Evolutionary conservation across 139 green algal species (phyloP), one percentile per base, ranked within the genome.

Genomic region (Micractinium sp.): DNA sequence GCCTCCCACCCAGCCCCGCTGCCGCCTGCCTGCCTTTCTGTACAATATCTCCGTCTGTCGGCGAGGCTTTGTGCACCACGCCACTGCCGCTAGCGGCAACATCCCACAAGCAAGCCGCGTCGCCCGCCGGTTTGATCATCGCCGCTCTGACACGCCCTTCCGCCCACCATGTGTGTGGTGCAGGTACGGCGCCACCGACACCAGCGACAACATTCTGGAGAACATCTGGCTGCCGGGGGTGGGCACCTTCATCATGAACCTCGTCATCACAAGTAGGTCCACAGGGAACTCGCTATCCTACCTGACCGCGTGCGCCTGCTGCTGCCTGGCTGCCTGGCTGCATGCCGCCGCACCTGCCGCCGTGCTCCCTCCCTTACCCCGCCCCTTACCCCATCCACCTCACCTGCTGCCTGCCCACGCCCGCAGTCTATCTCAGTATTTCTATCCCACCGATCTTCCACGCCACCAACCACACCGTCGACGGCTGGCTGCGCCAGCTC

Each of bases 241-340:
- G 29, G 83, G 83, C 39, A 88, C 83, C 13, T 88, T 88, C 31
- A 14, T 88, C 39, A 14, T 88, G 5, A 88, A 88, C 69, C 29
- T 88, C 38, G 4, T 39, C 22, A 39, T 88, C 29, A 88, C 83
- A 5, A 80, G 83, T 88, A 33, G 39, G 73, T 47, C n/a, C n/a
- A n/a, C n/a, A n/a, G n/a, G n/a, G n/a, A n/a, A n/a, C n/a, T n/a
- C n/a, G n/a, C n/a, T n/a, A n/a, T n/a, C n/a, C n/a, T n/a, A n/a
- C n/a, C n/a, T n/a, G n/a, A n/a, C 69, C 63, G 16, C 63, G 19
- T 71, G 63, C 22, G 20, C 63, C 63, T 5, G 16, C 63, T 76
- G 69, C 69, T 35, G 69, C 29, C 3, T 76, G 69, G 27, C 69
- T 36, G 19, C 66, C 66, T 66, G 60, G 60, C 60, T 12, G 4